These are phyloP conservation scores for Sarocladium oryzae DNA, from an alignment of 2,329 filamentous ascomycete species.

Conservation along the genomic window DNA sequence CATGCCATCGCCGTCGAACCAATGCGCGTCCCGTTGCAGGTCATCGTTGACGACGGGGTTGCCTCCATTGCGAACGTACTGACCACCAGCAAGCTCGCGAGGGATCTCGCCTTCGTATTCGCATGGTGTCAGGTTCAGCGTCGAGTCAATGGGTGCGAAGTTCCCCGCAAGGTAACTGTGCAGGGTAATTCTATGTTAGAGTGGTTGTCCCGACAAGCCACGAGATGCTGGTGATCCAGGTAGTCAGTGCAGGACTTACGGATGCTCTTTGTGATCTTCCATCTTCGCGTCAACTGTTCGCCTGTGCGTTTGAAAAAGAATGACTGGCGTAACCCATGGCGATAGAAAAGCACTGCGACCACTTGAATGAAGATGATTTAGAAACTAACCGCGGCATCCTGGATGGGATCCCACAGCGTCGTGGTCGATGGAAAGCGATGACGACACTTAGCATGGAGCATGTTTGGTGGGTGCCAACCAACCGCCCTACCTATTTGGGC, in stretches of 20 bases:
- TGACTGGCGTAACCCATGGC: not conserved
- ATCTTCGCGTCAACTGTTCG: not conserved
- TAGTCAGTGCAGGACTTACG: too few species aligned
- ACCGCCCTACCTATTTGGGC: too few species aligned
- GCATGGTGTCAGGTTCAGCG: slow-evolving; percentile 50
- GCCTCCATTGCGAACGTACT: slow-evolving; percentile 67
- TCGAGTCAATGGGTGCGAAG: slow-evolving; percentile 58
- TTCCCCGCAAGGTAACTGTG: slow-evolving; percentile 59
- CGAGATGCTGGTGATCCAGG: not conserved
- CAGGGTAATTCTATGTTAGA: not conserved
- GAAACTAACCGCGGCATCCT: too few species aligned
- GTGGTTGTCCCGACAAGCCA: not conserved
- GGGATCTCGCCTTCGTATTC: slow-evolving; percentile 53
- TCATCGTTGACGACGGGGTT: slow-evolving; percentile 60
- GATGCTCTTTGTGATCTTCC: not conserved
- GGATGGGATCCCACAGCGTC: too few species aligned
- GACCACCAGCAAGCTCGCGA: slow-evolving; percentile 57
- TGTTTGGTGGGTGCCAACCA: not conserved
- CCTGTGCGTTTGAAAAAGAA: not conserved
- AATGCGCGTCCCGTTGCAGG: slow-evolving; percentile 57
- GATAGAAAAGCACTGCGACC: not conserved
- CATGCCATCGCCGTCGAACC: slow-evolving; percentile 74
- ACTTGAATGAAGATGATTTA: not conserved
- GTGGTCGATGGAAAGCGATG: too few species aligned
- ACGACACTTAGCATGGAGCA: not conserved